Conservation (phyloP, 306 rosid genomes). For the Comarum palustre region DNA sequence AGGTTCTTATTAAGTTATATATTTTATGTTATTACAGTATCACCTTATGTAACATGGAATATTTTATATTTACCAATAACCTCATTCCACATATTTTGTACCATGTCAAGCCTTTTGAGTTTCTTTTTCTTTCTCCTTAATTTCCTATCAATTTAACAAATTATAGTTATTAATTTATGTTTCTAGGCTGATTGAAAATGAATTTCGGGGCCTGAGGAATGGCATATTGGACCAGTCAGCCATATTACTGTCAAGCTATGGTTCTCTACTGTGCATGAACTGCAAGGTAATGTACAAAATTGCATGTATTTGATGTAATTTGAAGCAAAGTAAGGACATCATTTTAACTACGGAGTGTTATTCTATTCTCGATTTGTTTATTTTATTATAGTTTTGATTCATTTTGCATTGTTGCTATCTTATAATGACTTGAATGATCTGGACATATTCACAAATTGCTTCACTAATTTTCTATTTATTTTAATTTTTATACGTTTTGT, state of each 20-base stretch:
- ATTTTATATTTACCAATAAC: not conserved
- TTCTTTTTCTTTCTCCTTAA: not conserved
- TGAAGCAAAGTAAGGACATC: not conserved
- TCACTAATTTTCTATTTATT: not conserved
- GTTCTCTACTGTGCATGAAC: constrained; percentile 88
- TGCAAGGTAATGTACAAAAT: constrained; percentile 70
- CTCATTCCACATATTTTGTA: not conserved
- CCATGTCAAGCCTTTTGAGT: not conserved
- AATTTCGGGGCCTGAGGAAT: constrained; percentile 83
- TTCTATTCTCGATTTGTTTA: not conserved
- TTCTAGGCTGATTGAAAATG: constrained; percentile 87
- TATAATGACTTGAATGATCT: not conserved
- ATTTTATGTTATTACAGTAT: not conserved
- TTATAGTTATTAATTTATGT: not conserved
- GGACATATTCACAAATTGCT: not conserved
- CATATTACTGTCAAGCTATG: constrained; percentile 77
- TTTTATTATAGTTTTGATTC: not conserved
- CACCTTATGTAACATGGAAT: not conserved
- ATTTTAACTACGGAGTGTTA: not conserved
- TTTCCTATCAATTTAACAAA: not conserved
- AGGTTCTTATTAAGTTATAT: not conserved
- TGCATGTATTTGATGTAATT: not conserved
- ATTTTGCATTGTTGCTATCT: not conserved
- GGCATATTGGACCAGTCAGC: constrained; percentile 99
- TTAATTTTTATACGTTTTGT: not conserved